Evolutionary conservation across 768 basidiomycete species (phyloP), one percentile per base, ranked within the genome.

Genomic region (Suillus luteus): DNA sequence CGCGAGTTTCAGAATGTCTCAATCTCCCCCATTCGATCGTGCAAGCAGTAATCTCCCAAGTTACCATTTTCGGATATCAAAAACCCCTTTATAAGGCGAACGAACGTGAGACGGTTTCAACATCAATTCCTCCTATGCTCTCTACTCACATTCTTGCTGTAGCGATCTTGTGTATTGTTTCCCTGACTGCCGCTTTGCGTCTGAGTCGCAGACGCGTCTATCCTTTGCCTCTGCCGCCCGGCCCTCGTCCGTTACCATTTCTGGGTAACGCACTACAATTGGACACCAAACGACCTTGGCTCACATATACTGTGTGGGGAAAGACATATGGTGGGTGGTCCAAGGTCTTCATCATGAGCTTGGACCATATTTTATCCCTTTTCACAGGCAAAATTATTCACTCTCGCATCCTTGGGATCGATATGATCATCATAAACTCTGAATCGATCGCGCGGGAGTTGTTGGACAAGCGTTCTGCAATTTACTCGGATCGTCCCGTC

Each of bases 341-440:
- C 57, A 12, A 19, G 24, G 17, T n/a, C 10, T 31, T 41, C 17
- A 27, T 58, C 24, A 17, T 19, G 17, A 7, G 3, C 6, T 19
- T 12, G 3, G 1, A 41, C 31, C 19, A 3, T 11, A 12, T 27
- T 57, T 19, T 19, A 17, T 60, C 31, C 15, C 12, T 61, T 12
- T 31, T 22, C 48, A 22, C 19, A 66, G 63, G 54, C 19, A 55
- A 38, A 15, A 33, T 63, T 6, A 22, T 63, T 27, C 33, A 63
- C 41, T 15, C 41, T 17, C 31, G 60, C 59, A 19, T 63, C 40
- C 31, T 62, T 62, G 62, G 62, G 12, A 27, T 60, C 5, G 60
- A 63, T 24, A 61, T 60, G 43, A 43, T 63, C 31, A 43, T 63
- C 62, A 62, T 62, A 40, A 62, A 35, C 43, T 60, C 55, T 43